A percentile compares a stretch with the other conserved stretches of the same genome.
Conservation (phyloP, 805 yeast species). For the Jamesozyma spencerorum region DNA sequence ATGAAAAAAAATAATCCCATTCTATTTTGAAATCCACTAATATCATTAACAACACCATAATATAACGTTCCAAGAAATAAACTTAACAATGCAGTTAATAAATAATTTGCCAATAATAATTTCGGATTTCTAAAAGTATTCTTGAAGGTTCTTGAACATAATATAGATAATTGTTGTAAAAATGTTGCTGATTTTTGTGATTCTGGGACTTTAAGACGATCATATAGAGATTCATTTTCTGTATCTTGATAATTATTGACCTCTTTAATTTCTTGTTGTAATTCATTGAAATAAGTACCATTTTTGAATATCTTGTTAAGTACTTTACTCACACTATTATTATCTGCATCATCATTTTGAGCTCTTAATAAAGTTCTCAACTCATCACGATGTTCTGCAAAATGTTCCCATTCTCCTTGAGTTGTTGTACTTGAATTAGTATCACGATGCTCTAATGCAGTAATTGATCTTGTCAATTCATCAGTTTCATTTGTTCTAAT, state of each 20-base stretch:
- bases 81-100: slow-evolving; percentile 68
- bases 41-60: slow-evolving; percentile 75
- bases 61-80: slow-evolving; percentile 78
- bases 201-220: slow-evolving; percentile 8
- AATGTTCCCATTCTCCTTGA: slow-evolving; percentile 80
- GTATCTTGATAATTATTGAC: neutral
- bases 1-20: slow-evolving; percentile 88
- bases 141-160: slow-evolving; percentile 81
- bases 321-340: slow-evolving; percentile 12
- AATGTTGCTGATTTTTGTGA: slow-evolving; percentile 40
- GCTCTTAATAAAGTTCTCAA: slow-evolving; percentile 30
- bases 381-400: slow-evolving; percentile 72
- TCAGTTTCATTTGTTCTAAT: neutral
- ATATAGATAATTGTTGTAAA: slow-evolving; percentile 55
- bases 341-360: slow-evolving; percentile 16
- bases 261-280: slow-evolving; percentile 27
- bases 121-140: slow-evolving; percentile 89
- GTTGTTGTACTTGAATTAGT: slow-evolving; percentile 35
- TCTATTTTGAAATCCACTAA: slow-evolving; percentile 93
- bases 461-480: neutral
- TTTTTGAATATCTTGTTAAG: slow-evolving; percentile 28
- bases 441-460: neutral
- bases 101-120: slow-evolving; percentile 75
- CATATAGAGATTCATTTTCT: neutral
- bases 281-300: slow-evolving; percentile 25